phyloP scores from a whole-genome alignment of 352 stramenopile species.

The Aphanomyces euteiches region DNA sequence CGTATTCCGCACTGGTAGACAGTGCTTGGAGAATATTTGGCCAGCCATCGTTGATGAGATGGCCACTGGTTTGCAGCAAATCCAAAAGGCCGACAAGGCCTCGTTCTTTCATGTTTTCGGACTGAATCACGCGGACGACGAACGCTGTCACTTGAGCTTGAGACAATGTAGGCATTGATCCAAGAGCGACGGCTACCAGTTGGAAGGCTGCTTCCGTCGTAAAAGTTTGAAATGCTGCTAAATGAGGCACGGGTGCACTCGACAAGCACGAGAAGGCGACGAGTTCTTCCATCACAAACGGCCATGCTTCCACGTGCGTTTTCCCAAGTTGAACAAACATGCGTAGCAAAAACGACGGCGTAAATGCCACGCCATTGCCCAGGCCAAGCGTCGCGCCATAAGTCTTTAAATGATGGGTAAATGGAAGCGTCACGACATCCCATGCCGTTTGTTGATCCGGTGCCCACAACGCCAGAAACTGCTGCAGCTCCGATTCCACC shows the following conservation, averaged over 20 bases:
- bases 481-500: conserved; percentile 5
- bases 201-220: conserved; percentile 76
- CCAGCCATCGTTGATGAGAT: conserved; percentile 68
- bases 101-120: conserved; percentile 68
- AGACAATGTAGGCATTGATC: conserved; percentile 43
- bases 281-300: conserved; percentile 72
- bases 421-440: conserved; percentile 45
- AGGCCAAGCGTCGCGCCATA: conserved; percentile 78
- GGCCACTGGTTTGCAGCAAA: conserved; percentile 70
- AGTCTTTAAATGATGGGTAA: conserved; percentile 67
- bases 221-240: conserved; percentile 68
- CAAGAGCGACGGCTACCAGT: conserved; percentile 71
- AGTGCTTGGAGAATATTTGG: conserved; percentile 63
- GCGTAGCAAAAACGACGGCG: conserved; percentile 68
- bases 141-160: conserved; percentile 62
- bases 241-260: conserved; percentile 49
- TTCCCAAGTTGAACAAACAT: conserved; percentile 79
- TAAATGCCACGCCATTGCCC: conserved; percentile 57
- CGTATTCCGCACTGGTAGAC: conserved; percentile 57
- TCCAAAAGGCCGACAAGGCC: conserved; percentile 64
- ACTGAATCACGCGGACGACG: conserved; percentile 54
- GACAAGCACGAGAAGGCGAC: conserved; percentile 67
- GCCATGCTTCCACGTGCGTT: conserved; percentile 59
- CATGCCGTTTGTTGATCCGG: conserved; percentile 28
- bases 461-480: conserved; percentile 8